These are phyloP conservation scores for Lyophyllum atratum DNA, from an alignment of 768 basidiomycete species.

Conservation along the genomic window DNA sequence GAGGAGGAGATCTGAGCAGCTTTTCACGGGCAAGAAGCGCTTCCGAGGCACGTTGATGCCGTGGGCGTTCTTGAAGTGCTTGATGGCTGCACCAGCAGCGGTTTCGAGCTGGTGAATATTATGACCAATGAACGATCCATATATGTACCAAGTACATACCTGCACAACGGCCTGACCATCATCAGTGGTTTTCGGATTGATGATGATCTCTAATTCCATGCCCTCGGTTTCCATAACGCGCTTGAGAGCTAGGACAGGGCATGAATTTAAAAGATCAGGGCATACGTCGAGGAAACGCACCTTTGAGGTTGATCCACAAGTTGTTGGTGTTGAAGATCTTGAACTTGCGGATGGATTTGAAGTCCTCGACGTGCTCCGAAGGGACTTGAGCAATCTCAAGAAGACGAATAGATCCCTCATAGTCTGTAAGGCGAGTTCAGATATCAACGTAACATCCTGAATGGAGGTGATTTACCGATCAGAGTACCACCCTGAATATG, in stretches of 20 bases:
- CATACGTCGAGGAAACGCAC: constrained; percentile 34
- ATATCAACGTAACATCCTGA: background rate
- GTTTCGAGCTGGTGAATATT: constrained; percentile 68
- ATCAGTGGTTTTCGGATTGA: constrained; percentile 88
- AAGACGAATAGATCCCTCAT: constrained; percentile 84
- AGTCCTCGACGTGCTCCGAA: constrained; percentile 91
- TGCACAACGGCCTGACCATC: constrained; percentile 86
- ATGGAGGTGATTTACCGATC: constrained; percentile 47
- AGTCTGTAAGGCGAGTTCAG: constrained; percentile 42
- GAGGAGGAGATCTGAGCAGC: constrained; percentile 83
- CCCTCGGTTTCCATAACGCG: constrained; percentile 83
- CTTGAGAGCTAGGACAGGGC: constrained; percentile 66
- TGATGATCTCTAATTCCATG: constrained; percentile 93
- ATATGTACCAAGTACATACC: constrained; percentile 29
- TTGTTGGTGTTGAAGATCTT: constrained; percentile 93
- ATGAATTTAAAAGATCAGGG: background rate
- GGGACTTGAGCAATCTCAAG: constrained; percentile 96
- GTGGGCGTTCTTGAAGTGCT: constrained; percentile 89
- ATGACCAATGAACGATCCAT: constrained; percentile 17
- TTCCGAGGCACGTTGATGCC: constrained; percentile 94
- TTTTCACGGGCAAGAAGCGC: constrained; percentile 92
- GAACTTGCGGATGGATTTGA: constrained; percentile 91
- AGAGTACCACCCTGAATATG: constrained; percentile 72
- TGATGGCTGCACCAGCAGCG: constrained; percentile 91
- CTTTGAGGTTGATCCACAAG: constrained; percentile 77